Percentiles rank a stretch among this genome's conserved stretches.
Conservation (phyloP, 2,329 filamentous ascomycete genomes). For the Penicillium sp. region DNA sequence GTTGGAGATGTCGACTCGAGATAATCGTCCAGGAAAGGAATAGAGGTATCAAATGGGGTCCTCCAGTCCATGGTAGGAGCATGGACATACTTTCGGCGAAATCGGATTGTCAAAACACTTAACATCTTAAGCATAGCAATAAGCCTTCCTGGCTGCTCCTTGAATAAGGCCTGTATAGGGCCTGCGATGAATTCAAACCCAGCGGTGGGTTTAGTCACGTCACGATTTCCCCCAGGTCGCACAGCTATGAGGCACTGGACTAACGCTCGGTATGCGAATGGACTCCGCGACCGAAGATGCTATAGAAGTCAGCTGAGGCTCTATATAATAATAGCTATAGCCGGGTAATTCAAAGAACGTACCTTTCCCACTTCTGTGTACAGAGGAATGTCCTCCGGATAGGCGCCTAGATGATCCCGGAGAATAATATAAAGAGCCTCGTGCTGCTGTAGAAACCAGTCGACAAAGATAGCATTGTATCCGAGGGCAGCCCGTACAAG, state of each 20-base stretch:
- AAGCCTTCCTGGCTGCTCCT: conserved; percentile 25
- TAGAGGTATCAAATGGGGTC: conserved; percentile 25
- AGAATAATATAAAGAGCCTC: conserved; percentile 30
- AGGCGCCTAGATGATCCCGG: conserved; percentile 25
- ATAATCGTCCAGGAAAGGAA: conserved; percentile 30
- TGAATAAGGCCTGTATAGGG: conserved; percentile 33
- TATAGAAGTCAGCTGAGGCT: conserved; percentile 9
- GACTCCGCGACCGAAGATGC: conserved; percentile 30
- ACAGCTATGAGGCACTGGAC: conserved; percentile 25
- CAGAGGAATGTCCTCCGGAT: conserved; percentile 25
- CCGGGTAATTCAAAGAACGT: neutral
- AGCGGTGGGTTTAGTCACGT: conserved; percentile 11
- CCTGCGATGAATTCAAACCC: conserved; percentile 32
- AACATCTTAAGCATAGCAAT: conserved; percentile 31
- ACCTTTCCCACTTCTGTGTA: conserved; percentile 35
- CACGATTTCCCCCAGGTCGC: conserved; percentile 10
- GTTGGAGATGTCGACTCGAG: conserved; percentile 25
- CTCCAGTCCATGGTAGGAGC: conserved; percentile 30
- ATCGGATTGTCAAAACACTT: conserved; percentile 30
- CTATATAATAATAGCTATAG: neutral
- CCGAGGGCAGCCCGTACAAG: conserved; percentile 34
- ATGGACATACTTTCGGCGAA: conserved; percentile 30
- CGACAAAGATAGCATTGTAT: conserved; percentile 27
- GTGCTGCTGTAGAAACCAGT: conserved; percentile 36
- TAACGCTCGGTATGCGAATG: conserved; percentile 33